Evolutionary conservation across 2,329 filamentous ascomycete species (phyloP).

Genomic region (Lecanosticta acicola): DNA sequence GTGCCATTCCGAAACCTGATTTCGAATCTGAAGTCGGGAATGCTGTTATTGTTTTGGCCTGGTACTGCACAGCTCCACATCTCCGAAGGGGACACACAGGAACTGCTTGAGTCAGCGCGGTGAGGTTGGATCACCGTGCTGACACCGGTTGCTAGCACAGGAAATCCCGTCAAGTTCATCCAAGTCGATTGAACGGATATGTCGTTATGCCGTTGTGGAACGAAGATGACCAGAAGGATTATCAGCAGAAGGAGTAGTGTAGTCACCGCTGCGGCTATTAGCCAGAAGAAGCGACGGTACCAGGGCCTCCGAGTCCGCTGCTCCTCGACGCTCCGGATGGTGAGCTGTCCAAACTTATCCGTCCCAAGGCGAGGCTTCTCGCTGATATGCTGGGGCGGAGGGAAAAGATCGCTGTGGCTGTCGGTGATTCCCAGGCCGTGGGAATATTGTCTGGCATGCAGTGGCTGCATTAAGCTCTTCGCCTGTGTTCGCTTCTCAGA

Average conservation of each 20-base stretch:
- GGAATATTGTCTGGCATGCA: conserved; percentile 22
- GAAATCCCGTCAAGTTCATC: conserved; percentile 81
- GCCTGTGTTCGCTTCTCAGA: conserved; percentile 4
- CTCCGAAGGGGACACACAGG: conserved; percentile 64
- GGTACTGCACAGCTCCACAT: conserved; percentile 84
- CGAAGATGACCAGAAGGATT: conserved; percentile 35
- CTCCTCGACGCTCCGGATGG: conserved; percentile 23
- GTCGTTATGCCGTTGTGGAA: conserved; percentile 38
- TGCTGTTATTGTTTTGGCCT: conserved; percentile 57
- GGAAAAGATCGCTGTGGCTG: conserved; percentile 20
- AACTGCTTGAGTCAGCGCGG: conserved; percentile 48
- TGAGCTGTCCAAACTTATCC: conserved; percentile 28
- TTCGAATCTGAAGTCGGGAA: conserved; percentile 74
- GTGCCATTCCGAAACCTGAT: conserved; percentile 58
- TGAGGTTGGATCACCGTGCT: conserved; percentile 71
- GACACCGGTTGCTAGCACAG: conserved; percentile 78
- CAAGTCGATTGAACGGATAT: conserved; percentile 53
- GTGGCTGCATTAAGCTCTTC: conserved; percentile 10
- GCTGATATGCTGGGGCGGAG: conserved; percentile 17
- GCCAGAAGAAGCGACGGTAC: conserved; percentile 28
- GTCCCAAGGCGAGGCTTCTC: conserved; percentile 25
- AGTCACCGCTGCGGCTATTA: conserved; percentile 28
- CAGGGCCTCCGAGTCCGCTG: conserved; percentile 18
- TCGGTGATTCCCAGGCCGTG: conserved; percentile 23
- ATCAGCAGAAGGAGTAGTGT: conserved; percentile 34